phyloP scores from a whole-genome alignment of 164 flowering plant species.

The Amborella trichopoda region DNA sequence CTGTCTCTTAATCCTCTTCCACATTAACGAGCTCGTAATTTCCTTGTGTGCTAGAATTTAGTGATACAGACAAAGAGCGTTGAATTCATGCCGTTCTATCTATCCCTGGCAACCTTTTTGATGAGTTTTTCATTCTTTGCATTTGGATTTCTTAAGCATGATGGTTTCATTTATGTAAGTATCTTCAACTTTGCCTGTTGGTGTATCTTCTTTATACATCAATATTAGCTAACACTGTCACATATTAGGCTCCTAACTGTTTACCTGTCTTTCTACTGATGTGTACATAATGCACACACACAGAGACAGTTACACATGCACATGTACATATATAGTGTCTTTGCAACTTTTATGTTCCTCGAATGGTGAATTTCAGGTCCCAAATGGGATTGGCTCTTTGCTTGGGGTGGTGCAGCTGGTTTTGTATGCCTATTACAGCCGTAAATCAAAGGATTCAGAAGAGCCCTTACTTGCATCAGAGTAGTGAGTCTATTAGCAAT shows the following conservation, averaged over 20 bases:
- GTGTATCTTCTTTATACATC: not conserved
- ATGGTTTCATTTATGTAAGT: slow-evolving; percentile 44
- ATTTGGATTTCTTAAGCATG: slow-evolving; percentile 33
- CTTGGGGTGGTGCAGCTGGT: slow-evolving; percentile 55
- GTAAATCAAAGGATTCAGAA: too few relatives aligned
- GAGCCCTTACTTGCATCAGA: too few relatives aligned
- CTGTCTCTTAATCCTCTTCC: not conserved
- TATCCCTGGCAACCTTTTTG: slow-evolving; percentile 47
- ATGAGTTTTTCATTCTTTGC: slow-evolving; percentile 46
- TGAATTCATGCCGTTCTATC: slow-evolving; percentile 56
- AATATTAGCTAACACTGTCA: not conserved
- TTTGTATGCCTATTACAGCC: slow-evolving; percentile 44
- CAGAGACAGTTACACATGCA: not conserved
- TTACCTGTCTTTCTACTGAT: not conserved
- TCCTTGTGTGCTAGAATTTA: slow-evolving; percentile 23
- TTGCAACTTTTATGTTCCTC: not conserved
- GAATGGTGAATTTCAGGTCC: slow-evolving; percentile 43
- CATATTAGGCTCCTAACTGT: not conserved
- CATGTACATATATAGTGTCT: not conserved
- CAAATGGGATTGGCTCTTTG: slow-evolving; percentile 78
- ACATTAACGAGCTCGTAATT: not conserved
- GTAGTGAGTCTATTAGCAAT: too few relatives aligned
- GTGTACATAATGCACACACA: not conserved
- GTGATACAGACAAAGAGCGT: slow-evolving; percentile 45
- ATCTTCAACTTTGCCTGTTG: not conserved